Evolutionary conservation across 1,284 basidiomycete species (phyloP).

Genomic region (Pseudozyma sp.): DNA sequence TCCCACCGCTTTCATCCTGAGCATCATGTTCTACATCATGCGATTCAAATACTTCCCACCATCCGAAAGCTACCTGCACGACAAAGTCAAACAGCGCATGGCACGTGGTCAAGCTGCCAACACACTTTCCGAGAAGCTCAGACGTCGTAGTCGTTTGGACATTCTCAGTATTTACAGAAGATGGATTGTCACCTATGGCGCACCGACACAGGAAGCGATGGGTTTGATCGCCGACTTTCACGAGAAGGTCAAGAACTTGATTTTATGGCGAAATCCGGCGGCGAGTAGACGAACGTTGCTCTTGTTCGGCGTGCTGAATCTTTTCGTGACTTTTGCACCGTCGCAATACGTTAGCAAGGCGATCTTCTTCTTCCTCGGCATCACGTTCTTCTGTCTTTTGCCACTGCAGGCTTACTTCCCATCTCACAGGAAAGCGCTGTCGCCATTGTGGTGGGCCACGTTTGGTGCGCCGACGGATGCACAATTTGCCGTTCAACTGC

Average conservation of each 20-base stretch:
- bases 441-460: conserved; percentile 67
- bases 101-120: conserved; percentile 65
- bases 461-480: conserved; percentile 67
- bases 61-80: conserved; percentile 64
- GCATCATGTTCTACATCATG: conserved; percentile 63
- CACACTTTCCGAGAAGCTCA: conserved; percentile 61
- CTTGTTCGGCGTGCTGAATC: conserved; percentile 49
- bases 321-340: conserved; percentile 59
- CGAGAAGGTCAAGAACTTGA: conserved; percentile 67
- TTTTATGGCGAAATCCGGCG: conserved; percentile 65
- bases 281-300: conserved; percentile 59
- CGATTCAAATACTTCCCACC: conserved; percentile 68
- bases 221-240: conserved; percentile 66
- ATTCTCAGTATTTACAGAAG: conserved; percentile 66
- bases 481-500: conserved; percentile 65
- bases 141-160: conserved; percentile 64
- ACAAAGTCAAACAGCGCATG: conserved; percentile 64
- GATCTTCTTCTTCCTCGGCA: conserved; percentile 58
- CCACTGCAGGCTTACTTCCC: conserved; percentile 68
- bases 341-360: conserved; percentile 58
- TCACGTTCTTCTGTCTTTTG: conserved; percentile 63
- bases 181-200: conserved; percentile 60
- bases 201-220: conserved; percentile 53
- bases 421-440: conserved; percentile 65
- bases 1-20: conserved; percentile 64